These are phyloP conservation scores for Stemphylium beticola DNA, from an alignment of 2,329 filamentous ascomycete species.

Conservation along the genomic window DNA sequence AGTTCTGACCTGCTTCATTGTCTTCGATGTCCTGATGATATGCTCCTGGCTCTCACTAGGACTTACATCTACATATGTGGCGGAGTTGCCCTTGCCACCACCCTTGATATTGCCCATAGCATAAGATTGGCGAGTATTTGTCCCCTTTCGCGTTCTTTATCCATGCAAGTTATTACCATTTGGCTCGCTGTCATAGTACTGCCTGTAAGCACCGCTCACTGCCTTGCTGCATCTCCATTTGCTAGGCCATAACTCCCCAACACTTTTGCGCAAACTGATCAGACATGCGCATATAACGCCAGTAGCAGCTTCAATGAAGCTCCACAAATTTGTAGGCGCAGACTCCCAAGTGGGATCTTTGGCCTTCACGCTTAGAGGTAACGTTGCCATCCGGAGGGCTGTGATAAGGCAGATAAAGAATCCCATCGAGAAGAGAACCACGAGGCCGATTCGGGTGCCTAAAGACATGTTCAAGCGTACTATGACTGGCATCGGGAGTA, in stretches of 20 bases:
- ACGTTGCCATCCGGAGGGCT: constrained; percentile 33
- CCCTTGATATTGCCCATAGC: constrained; percentile 9
- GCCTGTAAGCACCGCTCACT: constrained; percentile 9
- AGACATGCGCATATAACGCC: constrained; percentile 38
- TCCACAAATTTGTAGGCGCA: constrained; percentile 36
- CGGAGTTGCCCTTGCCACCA: neutral
- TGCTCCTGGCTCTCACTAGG: constrained; percentile 22
- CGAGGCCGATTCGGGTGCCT: constrained; percentile 23
- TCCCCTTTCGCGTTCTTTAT: neutral
- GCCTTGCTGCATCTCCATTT: constrained; percentile 19
- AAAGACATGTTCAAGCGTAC: constrained; percentile 28
- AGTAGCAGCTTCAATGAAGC: constrained; percentile 34
- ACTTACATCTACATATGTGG: constrained; percentile 13
- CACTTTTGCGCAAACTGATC: constrained; percentile 30
- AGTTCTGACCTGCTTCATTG: constrained; percentile 3
- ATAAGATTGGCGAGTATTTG: neutral
- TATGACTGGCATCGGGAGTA: constrained; percentile 32
- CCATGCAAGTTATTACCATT: neutral
- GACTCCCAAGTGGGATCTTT: constrained; percentile 33
- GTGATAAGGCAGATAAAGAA: constrained; percentile 38
- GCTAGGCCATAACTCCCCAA: constrained; percentile 20
- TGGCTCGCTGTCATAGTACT: constrained; percentile 2
- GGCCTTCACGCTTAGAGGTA: constrained; percentile 23
- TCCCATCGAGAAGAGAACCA: constrained; percentile 33
- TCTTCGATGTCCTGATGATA: constrained; percentile 11